phyloP scores from a whole-genome alignment of 495 filamentous ascomycete genomes.

The Aspergillus leporis region DNA sequence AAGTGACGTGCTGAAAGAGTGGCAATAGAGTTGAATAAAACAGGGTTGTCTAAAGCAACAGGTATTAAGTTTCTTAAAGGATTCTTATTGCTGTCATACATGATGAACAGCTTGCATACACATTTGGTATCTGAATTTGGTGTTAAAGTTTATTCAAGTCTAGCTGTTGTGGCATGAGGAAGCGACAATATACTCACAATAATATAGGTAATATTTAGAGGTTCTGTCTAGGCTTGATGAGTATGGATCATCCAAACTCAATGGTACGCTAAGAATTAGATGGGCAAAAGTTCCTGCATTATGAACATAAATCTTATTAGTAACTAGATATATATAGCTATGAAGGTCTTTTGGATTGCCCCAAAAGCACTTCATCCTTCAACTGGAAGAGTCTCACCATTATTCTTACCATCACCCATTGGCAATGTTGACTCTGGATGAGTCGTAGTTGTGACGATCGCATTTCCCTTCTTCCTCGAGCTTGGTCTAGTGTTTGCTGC shows the following conservation, averaged over 20 bases:
- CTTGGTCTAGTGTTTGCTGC: too few relatives aligned
- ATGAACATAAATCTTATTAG: background rate
- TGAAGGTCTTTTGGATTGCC: too few relatives aligned
- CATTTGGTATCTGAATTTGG: slow-evolving; percentile 43
- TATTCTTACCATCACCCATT: too few relatives aligned
- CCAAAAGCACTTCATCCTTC: too few relatives aligned
- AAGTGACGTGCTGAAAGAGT: slow-evolving; percentile 57
- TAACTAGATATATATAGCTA: too few relatives aligned
- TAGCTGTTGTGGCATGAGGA: background rate
- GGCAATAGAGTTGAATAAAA: slow-evolving; percentile 51
- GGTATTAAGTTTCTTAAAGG: slow-evolving; percentile 55
- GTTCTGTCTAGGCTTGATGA: slow-evolving; percentile 31
- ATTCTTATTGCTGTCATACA: slow-evolving; percentile 54
- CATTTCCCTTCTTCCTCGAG: too few relatives aligned
- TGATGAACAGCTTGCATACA: slow-evolving; percentile 56
- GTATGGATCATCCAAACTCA: slow-evolving; percentile 37
- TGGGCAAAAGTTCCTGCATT: background rate
- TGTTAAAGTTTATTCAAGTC: slow-evolving; percentile 11
- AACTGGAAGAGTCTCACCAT: too few relatives aligned
- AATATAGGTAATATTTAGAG: slow-evolving; percentile 50
- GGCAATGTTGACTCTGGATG: too few relatives aligned
- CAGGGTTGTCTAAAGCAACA: slow-evolving; percentile 45
- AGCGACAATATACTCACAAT: slow-evolving; percentile 37
- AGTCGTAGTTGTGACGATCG: too few relatives aligned
- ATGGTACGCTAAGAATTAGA: slow-evolving; percentile 9